Conservation (phyloP, 768 basidiomycete species). For the Butyriboletus loyo region DNA sequence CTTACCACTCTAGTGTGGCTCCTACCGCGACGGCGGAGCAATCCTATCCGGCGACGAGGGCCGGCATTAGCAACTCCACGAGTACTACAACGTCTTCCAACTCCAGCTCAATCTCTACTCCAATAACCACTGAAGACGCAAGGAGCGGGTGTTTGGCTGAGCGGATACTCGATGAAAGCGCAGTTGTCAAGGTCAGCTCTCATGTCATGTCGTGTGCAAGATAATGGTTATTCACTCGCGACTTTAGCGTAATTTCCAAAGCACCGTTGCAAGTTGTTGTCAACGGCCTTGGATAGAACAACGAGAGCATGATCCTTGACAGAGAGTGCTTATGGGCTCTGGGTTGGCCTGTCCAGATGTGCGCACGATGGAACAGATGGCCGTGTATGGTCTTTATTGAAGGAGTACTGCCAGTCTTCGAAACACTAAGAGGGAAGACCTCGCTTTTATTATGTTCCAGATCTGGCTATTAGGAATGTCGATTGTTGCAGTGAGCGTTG, state of each 20-base stretch:
- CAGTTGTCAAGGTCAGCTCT: constrained; percentile 1
- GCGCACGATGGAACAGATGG: constrained; percentile 27
- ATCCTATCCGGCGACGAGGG: neutral
- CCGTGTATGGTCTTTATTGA: neutral
- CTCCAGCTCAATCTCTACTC: neutral
- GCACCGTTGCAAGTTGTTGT: constrained; percentile 25
- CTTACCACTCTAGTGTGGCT: neutral
- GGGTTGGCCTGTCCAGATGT: constrained; percentile 71
- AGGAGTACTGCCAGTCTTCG: constrained; percentile 44
- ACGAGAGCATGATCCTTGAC: constrained; percentile 39
- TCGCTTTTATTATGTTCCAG: constrained; percentile 75
- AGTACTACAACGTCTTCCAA: neutral
- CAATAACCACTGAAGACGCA: neutral
- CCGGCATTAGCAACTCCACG: neutral
- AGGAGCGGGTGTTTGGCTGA: neutral
- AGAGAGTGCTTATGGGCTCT: constrained; percentile 55
- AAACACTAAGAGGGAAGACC: constrained; percentile 74
- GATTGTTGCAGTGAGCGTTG: constrained; percentile 47
- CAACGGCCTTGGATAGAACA: constrained; percentile 33
- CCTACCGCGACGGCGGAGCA: neutral
- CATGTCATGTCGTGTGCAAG: neutral
- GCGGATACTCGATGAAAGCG: neutral
- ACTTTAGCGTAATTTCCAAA: constrained; percentile 1
- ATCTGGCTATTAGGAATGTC: constrained; percentile 82
- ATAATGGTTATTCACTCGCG: neutral